Percentiles rank a stretch among this genome's conserved stretches.
phyloP scores from a whole-genome alignment of 805 yeast genomes.

The Phaffomyces thermotolerans region DNA sequence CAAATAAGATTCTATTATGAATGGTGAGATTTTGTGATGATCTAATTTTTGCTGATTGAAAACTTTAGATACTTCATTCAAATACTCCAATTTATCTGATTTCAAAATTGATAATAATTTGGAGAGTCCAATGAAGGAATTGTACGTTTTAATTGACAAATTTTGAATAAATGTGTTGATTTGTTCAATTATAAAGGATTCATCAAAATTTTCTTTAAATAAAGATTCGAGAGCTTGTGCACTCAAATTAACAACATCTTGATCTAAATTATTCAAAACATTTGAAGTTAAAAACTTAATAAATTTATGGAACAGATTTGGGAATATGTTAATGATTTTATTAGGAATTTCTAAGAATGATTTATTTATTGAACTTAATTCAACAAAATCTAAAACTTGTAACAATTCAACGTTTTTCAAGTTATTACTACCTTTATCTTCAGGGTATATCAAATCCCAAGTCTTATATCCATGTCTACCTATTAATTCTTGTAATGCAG shows the following conservation, averaged over 20 bases:
- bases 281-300: slow-evolving; percentile 26
- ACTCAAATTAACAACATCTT: slow-evolving; percentile 36
- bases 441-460: slow-evolving; percentile 23
- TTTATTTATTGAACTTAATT: slow-evolving; percentile 35
- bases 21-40: slow-evolving; percentile 19
- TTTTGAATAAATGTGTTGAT: no score
- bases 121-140: slow-evolving; percentile 18
- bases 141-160: slow-evolving; percentile 1
- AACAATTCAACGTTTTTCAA: slow-evolving; percentile 41
- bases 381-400: slow-evolving; percentile 49
- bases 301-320: slow-evolving; percentile 22
- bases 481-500: slow-evolving; percentile 78
- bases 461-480: slow-evolving; percentile 59
- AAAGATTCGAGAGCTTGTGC: slow-evolving; percentile 29
- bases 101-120: slow-evolving; percentile 11
- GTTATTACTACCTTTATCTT: slow-evolving; percentile 22
- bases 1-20: slow-evolving; percentile 20
- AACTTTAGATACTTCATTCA: not conserved
- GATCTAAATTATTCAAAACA: slow-evolving; percentile 30
- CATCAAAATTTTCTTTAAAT: not conserved
- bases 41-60: slow-evolving; percentile 12
- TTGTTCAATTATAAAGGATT: not conserved
- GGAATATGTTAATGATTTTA: slow-evolving; percentile 20
- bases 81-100: not conserved
- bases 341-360: slow-evolving; percentile 34